Conservation (phyloP, 805 yeast species). For the Metschnikowia santaceciliae region DNA sequence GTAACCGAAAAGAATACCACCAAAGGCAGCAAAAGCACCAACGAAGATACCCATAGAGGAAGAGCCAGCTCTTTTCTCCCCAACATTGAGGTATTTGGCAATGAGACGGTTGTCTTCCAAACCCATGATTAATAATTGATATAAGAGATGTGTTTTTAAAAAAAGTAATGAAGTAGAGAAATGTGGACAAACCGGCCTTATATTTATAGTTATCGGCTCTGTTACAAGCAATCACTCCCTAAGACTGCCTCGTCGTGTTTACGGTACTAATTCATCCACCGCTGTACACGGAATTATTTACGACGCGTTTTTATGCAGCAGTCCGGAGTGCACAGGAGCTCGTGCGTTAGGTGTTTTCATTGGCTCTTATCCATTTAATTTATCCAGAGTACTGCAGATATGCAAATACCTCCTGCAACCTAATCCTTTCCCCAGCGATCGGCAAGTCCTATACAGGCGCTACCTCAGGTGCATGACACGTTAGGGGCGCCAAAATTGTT, state of each 20-base stretch:
- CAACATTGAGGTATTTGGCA: slow-evolving; percentile 38
- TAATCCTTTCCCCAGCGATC: not conserved
- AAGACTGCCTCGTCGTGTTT: not conserved
- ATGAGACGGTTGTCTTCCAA: slow-evolving; percentile 33
- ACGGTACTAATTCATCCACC: not conserved
- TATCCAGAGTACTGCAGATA: not conserved
- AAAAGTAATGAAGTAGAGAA: not conserved
- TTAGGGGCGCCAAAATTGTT: not conserved
- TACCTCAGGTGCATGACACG: not conserved
- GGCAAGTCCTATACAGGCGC: not conserved
- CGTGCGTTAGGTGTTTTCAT: not conserved
- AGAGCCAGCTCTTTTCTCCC: slow-evolving; percentile 45
- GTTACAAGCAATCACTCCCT: not conserved
- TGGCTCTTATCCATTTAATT: not conserved
- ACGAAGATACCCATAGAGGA: slow-evolving; percentile 38
- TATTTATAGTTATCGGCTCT: not conserved
- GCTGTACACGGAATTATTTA: not conserved
- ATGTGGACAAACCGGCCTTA: not conserved
- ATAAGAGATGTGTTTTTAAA: not conserved
- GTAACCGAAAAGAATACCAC: slow-evolving; percentile 41
- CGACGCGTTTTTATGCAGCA: not conserved
- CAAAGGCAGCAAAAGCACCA: slow-evolving; percentile 39
- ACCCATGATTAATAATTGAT: slow-evolving; percentile 25
- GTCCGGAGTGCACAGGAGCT: not conserved
- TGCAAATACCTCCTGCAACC: not conserved